Conservation (phyloP, 2,329 filamentous ascomycete species). For the Sporothrix sp. region DNA sequence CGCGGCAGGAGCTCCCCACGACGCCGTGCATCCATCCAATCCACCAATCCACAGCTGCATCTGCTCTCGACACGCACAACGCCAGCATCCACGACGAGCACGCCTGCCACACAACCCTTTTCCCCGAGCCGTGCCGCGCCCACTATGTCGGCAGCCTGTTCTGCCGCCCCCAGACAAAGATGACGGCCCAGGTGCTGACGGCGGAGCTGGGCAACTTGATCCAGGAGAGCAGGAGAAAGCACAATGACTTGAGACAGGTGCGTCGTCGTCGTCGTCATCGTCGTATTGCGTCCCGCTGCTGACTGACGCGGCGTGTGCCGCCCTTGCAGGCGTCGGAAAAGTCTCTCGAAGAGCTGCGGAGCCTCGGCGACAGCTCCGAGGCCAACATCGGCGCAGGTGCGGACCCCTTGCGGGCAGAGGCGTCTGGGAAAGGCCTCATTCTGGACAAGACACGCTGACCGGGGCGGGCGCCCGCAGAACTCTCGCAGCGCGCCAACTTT, state of each 20-base stretch:
- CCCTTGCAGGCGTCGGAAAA: conserved; percentile 70
- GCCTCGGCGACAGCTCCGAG: conserved; percentile 64
- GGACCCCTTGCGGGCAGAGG: too few species aligned
- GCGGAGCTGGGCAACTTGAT: conserved; percentile 84
- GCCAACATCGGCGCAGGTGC: conserved; percentile 62
- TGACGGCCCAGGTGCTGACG: conserved; percentile 85
- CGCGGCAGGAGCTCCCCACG: conserved; percentile 31
- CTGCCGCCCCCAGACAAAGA: conserved; percentile 34
- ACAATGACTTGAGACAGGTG: conserved; percentile 77
- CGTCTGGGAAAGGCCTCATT: too few species aligned
- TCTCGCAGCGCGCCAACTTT: conserved; percentile 72
- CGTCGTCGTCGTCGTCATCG: background rate
- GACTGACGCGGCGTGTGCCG: background rate
- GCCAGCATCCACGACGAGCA: background rate
- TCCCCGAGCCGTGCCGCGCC: background rate
- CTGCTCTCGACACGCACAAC: too few species aligned
- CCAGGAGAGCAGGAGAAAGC: conserved; percentile 91
- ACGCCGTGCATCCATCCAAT: background rate
- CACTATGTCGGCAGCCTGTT: conserved; percentile 15
- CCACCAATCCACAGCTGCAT: background rate
- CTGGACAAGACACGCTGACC: too few species aligned
- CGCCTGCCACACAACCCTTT: too few species aligned
- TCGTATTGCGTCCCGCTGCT: background rate
- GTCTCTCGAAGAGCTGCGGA: conserved; percentile 80
- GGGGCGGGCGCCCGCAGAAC: conserved; percentile 57